phyloP scores from a whole-genome alignment of 1,284 basidiomycete genomes.

The Leucoagaricus sp. region DNA sequence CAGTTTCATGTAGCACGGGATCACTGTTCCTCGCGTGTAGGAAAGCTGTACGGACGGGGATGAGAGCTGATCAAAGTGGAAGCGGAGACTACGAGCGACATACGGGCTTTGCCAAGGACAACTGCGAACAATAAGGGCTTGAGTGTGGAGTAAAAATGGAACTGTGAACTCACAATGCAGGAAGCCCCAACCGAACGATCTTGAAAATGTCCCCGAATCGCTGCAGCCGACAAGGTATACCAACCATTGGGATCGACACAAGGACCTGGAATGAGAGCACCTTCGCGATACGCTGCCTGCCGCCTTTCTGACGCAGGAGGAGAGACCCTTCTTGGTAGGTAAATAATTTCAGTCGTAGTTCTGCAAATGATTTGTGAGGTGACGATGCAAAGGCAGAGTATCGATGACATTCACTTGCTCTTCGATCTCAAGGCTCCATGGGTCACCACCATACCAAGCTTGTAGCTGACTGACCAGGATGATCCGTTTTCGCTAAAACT shows the following conservation, averaged over 20 bases:
- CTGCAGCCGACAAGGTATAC: slow-evolving; percentile 25
- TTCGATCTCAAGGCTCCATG: neutral
- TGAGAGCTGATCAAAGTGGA: neutral
- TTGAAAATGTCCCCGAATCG: slow-evolving; percentile 26
- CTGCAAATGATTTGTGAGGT: slow-evolving; percentile 13
- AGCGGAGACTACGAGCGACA: neutral
- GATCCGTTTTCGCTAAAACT: slow-evolving; percentile 11
- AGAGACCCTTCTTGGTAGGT: slow-evolving; percentile 26
- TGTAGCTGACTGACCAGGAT: slow-evolving; percentile 13
- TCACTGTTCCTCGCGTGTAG: slow-evolving; percentile 41
- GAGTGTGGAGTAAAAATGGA: neutral
- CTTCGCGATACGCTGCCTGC: slow-evolving; percentile 34
- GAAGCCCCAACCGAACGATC: slow-evolving; percentile 8
- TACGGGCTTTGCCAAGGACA: slow-evolving; percentile 23
- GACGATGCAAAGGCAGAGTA: slow-evolving; percentile 15
- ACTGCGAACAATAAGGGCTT: neutral
- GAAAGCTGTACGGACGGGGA: slow-evolving; percentile 29
- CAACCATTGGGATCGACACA: slow-evolving; percentile 36
- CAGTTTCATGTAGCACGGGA: slow-evolving; percentile 38
- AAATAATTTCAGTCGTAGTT: slow-evolving; percentile 25
- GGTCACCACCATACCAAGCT: neutral
- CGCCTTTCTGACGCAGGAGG: slow-evolving; percentile 33
- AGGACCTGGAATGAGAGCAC: slow-evolving; percentile 31
- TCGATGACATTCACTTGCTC: neutral
- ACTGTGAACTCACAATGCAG: slow-evolving; percentile 14